Evolutionary conservation across 2,329 filamentous ascomycete species (phyloP), one percentile per base, ranked within the genome.

Genomic region (Rosellinia necatrix): DNA sequence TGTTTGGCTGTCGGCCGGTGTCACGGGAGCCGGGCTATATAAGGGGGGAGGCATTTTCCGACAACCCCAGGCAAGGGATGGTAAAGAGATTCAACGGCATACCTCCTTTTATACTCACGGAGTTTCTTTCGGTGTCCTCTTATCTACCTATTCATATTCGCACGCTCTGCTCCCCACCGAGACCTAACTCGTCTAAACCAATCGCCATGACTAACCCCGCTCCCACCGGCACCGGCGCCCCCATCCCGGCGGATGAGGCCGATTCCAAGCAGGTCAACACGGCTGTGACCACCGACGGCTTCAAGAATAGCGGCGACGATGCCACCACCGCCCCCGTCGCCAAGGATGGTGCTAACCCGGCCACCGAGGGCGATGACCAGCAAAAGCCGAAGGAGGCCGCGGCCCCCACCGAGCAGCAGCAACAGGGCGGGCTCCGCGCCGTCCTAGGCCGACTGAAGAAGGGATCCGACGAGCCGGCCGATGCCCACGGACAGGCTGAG

Each of bases 261-360:
- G 27, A 30, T 12, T 6, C 27, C 27, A 13, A 6, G 8, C 48
- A 52, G n/a, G 48, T 38, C 51, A 56, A 61, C 44, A 55, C 49
- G 6, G 53, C 56, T 17, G 40, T 49, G 24, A 59, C 59, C 10
- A 57, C 59, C 6, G 59, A 57, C 37, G 59, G 56, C n/a, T 57
- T 52, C 53, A 60, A 53, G 19, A 37, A 53, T 6, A 40, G 51
- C 8, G 30, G 15, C 27, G 27, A 17, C 2, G 25, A 40, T 13
- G 22, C 2, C 21, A 13, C 25, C 3, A n/a, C 21, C 10, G 6
- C 38, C n/a, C 15, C 17, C 38, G n/a, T 22, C 6, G 6, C 19
- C 4, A 32, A 19, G 6, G 49, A 32, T n/a, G 40, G 13, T 15
- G 32, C 22, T 3, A 34, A 22, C 37, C 17, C 34, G 13, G 32